Base-by-base conservation (phyloP, 306 rosid species). In the Arachis stenosperma region DNA sequence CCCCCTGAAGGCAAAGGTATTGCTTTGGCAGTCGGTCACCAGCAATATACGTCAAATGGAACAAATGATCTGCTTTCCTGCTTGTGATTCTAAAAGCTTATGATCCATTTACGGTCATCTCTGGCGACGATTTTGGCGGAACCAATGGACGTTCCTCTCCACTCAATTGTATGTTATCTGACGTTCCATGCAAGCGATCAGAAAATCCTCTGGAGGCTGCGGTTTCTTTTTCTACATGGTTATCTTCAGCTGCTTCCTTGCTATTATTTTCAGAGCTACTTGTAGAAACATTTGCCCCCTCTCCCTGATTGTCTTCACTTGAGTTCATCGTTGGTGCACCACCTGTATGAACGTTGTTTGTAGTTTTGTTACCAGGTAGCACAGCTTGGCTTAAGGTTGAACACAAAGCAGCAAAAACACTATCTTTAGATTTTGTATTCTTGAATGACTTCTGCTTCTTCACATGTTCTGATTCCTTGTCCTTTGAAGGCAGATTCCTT, bases 71-170 rank as follows among this genome's bases (percentile, higher is more conserved):
- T 58, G 61, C 73, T 69, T 61, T 74, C 71, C 69, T 59, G 69
- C 30, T 67, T 33, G 60, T 55, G 75, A 60, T 22, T 61, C 79
- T 62, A 75, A 70, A 13, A 74, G 79, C 61, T 81, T 74, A 93
- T 0, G 92, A 93, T 67, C 98, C 97, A 76, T 93, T 93, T 71
- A 90, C 97, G 70, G 92, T 85, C 98, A 93, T 93, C 77, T 90
- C 97, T 13, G 97, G 89, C 8, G 96, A 90, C 22, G 98, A 86
- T 63, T 85, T 86, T 3, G 96, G 87, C 3, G 98, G 88, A 76
- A 93, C 81, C 84, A 90, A 78, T 12, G 92, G 78, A 68, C 86
- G 75, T 17, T 90, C 98, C 69, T 91, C 97, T 41, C 87, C 90
- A 61, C 85, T 83, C 88, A 88, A 76, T 79, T 86, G 90, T 68